Evolutionary conservation across 257 asterid genomes (phyloP).

Genomic region (Apocynum venetum): DNA sequence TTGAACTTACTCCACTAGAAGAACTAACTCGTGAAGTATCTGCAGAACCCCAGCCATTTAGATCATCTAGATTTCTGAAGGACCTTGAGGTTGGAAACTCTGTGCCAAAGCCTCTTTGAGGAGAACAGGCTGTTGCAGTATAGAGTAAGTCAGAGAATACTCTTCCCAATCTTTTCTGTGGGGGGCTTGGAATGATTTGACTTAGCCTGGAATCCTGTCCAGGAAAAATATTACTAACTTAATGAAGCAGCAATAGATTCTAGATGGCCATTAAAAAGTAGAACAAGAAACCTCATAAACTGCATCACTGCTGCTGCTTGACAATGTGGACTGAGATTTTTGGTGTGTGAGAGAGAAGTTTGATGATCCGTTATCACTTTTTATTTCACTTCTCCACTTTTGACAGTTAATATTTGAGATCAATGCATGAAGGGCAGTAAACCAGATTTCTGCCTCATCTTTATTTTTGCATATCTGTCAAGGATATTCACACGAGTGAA

Average conservation of each 20-base stretch:
- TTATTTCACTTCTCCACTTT: slow-evolving; percentile 43
- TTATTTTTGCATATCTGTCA: slow-evolving; percentile 77
- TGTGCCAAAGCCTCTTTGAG: slow-evolving; percentile 32
- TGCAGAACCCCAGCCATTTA: slow-evolving; percentile 36
- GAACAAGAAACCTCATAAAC: slow-evolving; percentile 46
- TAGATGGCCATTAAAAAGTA: slow-evolving; percentile 13
- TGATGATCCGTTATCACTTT: slow-evolving; percentile 34
- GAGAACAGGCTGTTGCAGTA: slow-evolving; percentile 33
- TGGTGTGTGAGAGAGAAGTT: slow-evolving; percentile 40
- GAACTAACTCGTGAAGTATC: slow-evolving; percentile 44
- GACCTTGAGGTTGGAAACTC: slow-evolving; percentile 37
- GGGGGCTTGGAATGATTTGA: slow-evolving; percentile 33
- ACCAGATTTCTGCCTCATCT: slow-evolving; percentile 76
- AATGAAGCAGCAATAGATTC: slow-evolving; percentile 15
- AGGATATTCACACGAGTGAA: slow-evolving; percentile 17
- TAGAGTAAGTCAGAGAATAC: slow-evolving; percentile 53
- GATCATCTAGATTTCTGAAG: slow-evolving; percentile 25
- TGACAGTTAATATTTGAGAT: slow-evolving; percentile 40
- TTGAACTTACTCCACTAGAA: slow-evolving; percentile 53
- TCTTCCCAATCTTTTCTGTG: slow-evolving; percentile 50
- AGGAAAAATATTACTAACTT: slow-evolving; percentile 18
- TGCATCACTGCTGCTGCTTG: slow-evolving; percentile 38
- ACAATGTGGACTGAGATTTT: slow-evolving; percentile 33
- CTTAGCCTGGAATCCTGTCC: slow-evolving; percentile 38
- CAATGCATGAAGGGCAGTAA: slow-evolving; percentile 52